Base-by-base conservation (phyloP, 2,329 filamentous ascomycete species). In the Ophiocordyceps camponoti-leonardi region DNA sequence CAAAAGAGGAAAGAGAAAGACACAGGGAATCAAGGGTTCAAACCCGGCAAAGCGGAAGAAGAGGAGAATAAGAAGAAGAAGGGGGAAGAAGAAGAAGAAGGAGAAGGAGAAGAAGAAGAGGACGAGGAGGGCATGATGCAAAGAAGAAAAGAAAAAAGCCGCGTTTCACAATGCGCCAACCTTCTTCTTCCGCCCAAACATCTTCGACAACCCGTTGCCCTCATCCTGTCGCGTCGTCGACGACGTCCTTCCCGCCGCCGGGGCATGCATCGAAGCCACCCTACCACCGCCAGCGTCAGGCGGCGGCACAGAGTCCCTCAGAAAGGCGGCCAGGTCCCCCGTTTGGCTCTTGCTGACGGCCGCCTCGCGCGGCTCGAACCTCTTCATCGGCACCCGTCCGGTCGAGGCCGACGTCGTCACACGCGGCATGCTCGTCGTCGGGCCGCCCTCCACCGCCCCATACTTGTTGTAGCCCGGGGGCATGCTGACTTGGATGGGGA, bases 291-390 rank as follows among this genome's bases (percentile, higher is more conserved):
- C 26, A 8, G 14, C n/a, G 22, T 61, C 54, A 2, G 47, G 44
- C 1, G 80, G 78, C 3, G 83, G 82, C 31, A 71, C 79, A 14
- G 81, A 83, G 53, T 77, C 77, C 45, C 72, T 75, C 30, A 92
- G 63, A 58, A 90, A 90, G 44, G 78, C 76, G 1, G 84, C 83
- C 41, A 90, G 62, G 44, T 86, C 83, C 18, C 73, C 72, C 2
- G 81, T 86, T 42, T 64, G 61, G n/a, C 62, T 83, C 41, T 59
- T 60, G n/a, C 61, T 62, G 7, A 58, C 60, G 33, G 65, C 61
- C 3, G 73, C 62, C 5, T 77, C 74, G 42, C 73, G 67, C 3
- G 75, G 69, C 56, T 77, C 72, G 53, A 72, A 79, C 53, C 62
- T 72, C 61, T 73, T 79, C 69, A 72, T 73, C 1, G 68, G 65